Conservation (phyloP, 2,329 filamentous ascomycete genomes). For the Cladosporium phlei region DNA sequence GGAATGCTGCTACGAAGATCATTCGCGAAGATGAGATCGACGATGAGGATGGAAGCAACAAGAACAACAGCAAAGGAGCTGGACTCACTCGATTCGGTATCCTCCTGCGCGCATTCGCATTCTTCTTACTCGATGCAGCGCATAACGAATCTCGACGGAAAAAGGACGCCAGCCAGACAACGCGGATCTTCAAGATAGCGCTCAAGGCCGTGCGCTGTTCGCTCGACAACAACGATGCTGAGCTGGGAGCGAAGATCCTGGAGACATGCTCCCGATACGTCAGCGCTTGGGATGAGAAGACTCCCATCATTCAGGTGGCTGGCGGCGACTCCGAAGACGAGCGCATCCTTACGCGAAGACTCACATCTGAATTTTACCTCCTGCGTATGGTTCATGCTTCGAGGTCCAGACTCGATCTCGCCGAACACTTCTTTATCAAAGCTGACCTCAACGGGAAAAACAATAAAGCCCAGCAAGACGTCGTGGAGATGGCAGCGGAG, state of each 20-base stretch:
- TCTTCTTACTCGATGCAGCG: slow-evolving; percentile 61
- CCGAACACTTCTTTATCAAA: slow-evolving; percentile 71
- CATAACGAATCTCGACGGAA: slow-evolving; percentile 31
- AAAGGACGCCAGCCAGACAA: slow-evolving; percentile 27
- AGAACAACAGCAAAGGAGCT: neutral
- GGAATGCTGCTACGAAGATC: slow-evolving; percentile 61
- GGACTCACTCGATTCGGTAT: slow-evolving; percentile 17
- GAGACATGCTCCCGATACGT: slow-evolving; percentile 57
- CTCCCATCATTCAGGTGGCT: slow-evolving; percentile 19
- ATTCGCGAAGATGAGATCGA: slow-evolving; percentile 17
- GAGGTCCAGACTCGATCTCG: slow-evolving; percentile 69
- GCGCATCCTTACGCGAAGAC: slow-evolving; percentile 31
- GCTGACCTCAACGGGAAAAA: slow-evolving; percentile 38
- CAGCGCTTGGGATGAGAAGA: slow-evolving; percentile 23
- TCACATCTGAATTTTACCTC: slow-evolving; percentile 60
- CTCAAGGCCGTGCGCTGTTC: slow-evolving; percentile 62
- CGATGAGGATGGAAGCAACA: slow-evolving; percentile 10
- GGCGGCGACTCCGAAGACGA: slow-evolving; percentile 22
- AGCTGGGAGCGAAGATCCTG: slow-evolving; percentile 57
- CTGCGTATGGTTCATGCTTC: slow-evolving; percentile 68
- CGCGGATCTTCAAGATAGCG: slow-evolving; percentile 62
- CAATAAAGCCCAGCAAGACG: slow-evolving; percentile 43
- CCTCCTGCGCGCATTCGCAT: slow-evolving; percentile 55
- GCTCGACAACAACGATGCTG: slow-evolving; percentile 54
- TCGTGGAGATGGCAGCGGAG: slow-evolving; percentile 61